Percentiles rank a stretch among this genome's conserved stretches.
Evolutionary conservation across 768 basidiomycete genomes (phyloP).

Genomic region (Thelephora aurantiotincta): DNA sequence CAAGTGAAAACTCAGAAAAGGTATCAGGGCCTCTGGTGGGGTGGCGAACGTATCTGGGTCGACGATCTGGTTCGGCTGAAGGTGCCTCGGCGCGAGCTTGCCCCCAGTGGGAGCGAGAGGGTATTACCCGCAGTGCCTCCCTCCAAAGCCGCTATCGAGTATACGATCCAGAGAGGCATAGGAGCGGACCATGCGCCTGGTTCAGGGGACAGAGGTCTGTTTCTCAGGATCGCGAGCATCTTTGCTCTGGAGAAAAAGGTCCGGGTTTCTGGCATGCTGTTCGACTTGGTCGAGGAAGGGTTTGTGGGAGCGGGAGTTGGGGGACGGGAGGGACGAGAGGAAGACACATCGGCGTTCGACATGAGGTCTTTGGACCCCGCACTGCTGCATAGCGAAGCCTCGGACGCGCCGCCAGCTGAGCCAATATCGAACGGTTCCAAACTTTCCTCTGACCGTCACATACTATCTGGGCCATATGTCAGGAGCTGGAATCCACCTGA

Average conservation of each 20-base stretch:
- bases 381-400: background rate
- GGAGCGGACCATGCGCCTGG: conserved; percentile 21
- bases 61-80: conserved; percentile 77
- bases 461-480: background rate
- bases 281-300: conserved; percentile 51
- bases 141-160: conserved; percentile 11
- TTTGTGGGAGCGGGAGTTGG: background rate
- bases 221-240: conserved; percentile 56
- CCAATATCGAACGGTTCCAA: conserved; percentile 3
- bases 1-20: conserved; percentile 34
- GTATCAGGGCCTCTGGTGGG: conserved; percentile 84
- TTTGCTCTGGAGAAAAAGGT: conserved; percentile 57
- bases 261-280: conserved; percentile 59
- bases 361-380: background rate
- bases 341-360: background rate
- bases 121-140: conserved; percentile 54
- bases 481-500: conserved; percentile 22
- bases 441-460: conserved; percentile 4
- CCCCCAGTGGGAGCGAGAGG: conserved; percentile 45
- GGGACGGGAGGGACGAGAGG: conserved; percentile 19
- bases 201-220: conserved; percentile 48
- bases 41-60: conserved; percentile 76
- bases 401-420: background rate
- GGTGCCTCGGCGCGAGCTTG: conserved; percentile 48
- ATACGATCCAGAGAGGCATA: conserved; percentile 14